phyloP scores from a whole-genome alignment of 441 rosid species.

The Syzygium malaccense region DNA sequence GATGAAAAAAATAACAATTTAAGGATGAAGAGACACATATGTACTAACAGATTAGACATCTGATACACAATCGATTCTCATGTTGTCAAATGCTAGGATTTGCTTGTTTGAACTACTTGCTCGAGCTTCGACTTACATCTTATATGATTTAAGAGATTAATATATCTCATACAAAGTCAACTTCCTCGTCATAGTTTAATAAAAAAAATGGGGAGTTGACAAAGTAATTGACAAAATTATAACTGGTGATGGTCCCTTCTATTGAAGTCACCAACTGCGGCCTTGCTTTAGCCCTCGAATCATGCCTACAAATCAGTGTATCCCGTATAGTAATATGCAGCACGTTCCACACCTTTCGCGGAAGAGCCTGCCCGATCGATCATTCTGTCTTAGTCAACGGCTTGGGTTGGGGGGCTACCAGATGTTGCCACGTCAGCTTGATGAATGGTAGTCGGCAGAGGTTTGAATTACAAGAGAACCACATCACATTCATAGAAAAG shows the following conservation, averaged over 20 bases:
- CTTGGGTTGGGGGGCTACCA: not conserved
- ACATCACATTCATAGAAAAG: not conserved
- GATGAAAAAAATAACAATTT: not conserved
- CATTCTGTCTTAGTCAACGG: not conserved
- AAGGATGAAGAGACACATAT: not conserved
- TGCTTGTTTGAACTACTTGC: not conserved
- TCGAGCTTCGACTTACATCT: not conserved
- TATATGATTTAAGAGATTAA: not conserved
- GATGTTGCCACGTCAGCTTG: slow-evolving; percentile 10
- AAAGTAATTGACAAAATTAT: not conserved
- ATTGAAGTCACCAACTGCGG: not conserved
- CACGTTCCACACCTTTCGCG: not conserved
- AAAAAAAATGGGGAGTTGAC: not conserved
- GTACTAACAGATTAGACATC: not conserved
- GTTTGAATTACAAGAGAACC: not conserved
- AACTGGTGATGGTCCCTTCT: not conserved
- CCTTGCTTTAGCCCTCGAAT: slow-evolving; percentile 20
- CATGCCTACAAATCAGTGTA: slow-evolving; percentile 13
- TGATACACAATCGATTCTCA: not conserved
- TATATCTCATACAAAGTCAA: not conserved
- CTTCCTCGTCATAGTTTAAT: not conserved
- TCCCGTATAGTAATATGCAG: not conserved
- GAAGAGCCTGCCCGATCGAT: not conserved
- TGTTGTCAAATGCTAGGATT: not conserved
- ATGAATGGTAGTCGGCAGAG: slow-evolving; percentile 27